Base-by-base conservation (phyloP, 108 stramenopile genomes). In the Poteriospumella lacustris region DNA sequence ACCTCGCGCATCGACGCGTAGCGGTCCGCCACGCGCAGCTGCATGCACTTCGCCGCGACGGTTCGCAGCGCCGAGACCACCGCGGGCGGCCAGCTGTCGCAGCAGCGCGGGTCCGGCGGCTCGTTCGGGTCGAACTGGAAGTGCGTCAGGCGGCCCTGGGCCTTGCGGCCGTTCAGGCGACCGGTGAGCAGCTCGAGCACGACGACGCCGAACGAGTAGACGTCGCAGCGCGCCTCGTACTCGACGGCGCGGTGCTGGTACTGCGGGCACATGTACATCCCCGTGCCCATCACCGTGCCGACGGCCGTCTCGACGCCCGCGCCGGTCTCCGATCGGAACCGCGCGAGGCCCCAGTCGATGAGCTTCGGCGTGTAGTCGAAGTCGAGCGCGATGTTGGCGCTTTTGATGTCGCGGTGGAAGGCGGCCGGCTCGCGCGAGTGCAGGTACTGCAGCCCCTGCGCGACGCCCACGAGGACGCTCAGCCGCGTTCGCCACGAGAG, bases 401-500 rank as follows among this genome's bases (percentile, higher is more conserved):
- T 40, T 68, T 68, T 68, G 15, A 68, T 39, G 36, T 68, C 64
- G 12, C 64, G 19, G 39, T 68, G 64, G 64, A 36, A 68, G 24
- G 64, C 64, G 19, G 64, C 19, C 15, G 19, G 15, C 15, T 39
- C 64, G 12, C 64, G 34, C 19, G 15, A 19, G 39, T 68, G 64
- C 19, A 68, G 34, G 36, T 36, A 68, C 28, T 36, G 15, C 28
- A 68, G 39, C 12, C 28, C 64, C 15, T 39, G 19, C 19, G 64
- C 64, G 19, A 68, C 64, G 24, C 64, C 64, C 12, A 36, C 15
- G 15, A 19, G 19, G 24, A 68, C 24, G 15, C 19, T 68, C 19
- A 68, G 15, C 36, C 64, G 19, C 24, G 12, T 36, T 19, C 28
- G 15, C 64, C 64, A 68, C 15, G 19, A 15, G 19, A 68, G 24